Conservation (phyloP, 495 filamentous ascomycete species). For the Xylaria bambusicola region DNA sequence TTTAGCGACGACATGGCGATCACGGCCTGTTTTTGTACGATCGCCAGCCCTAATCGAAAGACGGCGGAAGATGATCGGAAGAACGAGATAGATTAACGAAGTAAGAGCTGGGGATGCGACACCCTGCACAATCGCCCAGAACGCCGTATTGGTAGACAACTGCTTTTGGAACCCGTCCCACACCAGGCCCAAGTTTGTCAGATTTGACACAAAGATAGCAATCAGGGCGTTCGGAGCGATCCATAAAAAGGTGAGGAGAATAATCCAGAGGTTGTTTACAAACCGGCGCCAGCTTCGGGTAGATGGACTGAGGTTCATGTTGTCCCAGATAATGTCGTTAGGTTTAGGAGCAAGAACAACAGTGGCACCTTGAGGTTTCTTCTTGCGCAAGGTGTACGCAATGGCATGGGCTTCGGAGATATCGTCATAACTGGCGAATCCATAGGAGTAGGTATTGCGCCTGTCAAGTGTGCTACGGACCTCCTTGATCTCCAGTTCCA, state of each 20-base stretch:
- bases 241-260: constrained; percentile 80
- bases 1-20: constrained; percentile 88
- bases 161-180: constrained; percentile 75
- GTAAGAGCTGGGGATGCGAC: constrained; percentile 88
- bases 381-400: constrained; percentile 76
- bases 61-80: constrained; percentile 88
- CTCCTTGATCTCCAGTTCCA: constrained; percentile 83
- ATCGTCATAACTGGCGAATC: constrained; percentile 89
- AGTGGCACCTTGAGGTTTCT: constrained; percentile 77
- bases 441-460: constrained; percentile 83
- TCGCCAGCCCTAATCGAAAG: constrained; percentile 79
- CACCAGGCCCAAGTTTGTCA: constrained; percentile 74
- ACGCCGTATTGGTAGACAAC: constrained; percentile 58
- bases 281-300: constrained; percentile 70
- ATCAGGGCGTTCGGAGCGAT: constrained; percentile 95
- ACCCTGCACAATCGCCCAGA: constrained; percentile 92
- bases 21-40: constrained; percentile 84
- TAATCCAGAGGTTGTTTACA: constrained; percentile 80
- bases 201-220: constrained; percentile 86
- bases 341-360: constrained; percentile 81
- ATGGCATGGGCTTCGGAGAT: constrained; percentile 87
- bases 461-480: constrained; percentile 80
- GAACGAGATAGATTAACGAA: constrained; percentile 82
- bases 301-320: constrained; percentile 69
- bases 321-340: constrained; percentile 95